Evolutionary conservation across 257 asterid genomes (phyloP).

Genomic region (Solanum chaucha): DNA sequence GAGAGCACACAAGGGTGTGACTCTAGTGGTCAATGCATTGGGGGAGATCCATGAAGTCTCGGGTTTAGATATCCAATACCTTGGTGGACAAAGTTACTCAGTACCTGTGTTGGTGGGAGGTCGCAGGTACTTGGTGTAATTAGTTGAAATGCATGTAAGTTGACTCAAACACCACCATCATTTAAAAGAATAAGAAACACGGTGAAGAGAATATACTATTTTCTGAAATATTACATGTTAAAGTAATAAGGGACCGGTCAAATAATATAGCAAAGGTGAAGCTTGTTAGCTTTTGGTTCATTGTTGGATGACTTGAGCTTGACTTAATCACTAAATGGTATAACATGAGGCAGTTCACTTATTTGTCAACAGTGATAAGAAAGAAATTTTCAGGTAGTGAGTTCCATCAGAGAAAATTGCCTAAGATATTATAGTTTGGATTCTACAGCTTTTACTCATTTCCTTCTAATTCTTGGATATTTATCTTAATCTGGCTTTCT

Average conservation of each 20-base stretch:
- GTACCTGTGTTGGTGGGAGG: not conserved
- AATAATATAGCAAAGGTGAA: not conserved
- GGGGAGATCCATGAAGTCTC: not conserved
- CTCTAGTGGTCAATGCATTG: not conserved
- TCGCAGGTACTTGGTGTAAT: not conserved
- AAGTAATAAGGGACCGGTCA: not conserved
- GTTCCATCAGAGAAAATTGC: not conserved
- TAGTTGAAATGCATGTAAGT: not conserved
- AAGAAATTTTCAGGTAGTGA: not conserved
- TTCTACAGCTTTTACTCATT: not conserved
- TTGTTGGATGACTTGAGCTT: not conserved
- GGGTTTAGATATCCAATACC: not conserved
- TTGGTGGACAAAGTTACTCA: not conserved
- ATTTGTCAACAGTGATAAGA: not conserved
- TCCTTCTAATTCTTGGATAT: not conserved
- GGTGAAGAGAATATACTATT: not conserved
- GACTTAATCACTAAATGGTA: not conserved
- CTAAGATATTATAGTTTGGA: not conserved
- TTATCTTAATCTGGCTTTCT: slow-evolving; percentile 5
- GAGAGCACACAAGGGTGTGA: not conserved
- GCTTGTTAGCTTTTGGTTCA: not conserved
- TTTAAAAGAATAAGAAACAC: not conserved
- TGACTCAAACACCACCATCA: not conserved
- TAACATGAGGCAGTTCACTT: not conserved
- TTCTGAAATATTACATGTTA: not conserved